Conservation (phyloP, 2,329 filamentous ascomycete genomes). For the Pseudogymnoascus sp. region DNA sequence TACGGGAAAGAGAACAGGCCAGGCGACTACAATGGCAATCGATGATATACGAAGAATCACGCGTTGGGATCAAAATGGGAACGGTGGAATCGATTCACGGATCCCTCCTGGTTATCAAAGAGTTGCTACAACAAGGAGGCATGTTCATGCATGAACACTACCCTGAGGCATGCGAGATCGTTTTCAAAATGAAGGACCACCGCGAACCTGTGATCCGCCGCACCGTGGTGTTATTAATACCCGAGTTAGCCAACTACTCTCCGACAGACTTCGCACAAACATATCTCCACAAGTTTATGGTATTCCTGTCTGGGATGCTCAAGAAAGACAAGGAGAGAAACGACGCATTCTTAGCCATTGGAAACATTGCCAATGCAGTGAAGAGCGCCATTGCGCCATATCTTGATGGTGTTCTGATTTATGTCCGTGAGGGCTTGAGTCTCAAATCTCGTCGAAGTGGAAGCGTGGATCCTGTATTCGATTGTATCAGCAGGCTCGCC, state of each 20-base stretch:
- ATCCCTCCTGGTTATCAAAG: conserved; percentile 86
- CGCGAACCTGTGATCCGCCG: conserved; percentile 79
- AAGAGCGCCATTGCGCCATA: conserved; percentile 93
- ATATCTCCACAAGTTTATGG: conserved; percentile 94
- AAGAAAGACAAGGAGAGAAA: conserved; percentile 94
- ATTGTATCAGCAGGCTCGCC: conserved; percentile 94
- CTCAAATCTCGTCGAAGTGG: conserved; percentile 53
- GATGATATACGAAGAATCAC: conserved; percentile 81
- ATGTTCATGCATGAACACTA: conserved; percentile 99
- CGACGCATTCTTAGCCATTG: conserved; percentile 90
- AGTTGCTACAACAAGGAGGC: conserved; percentile 85
- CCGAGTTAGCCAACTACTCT: conserved; percentile 85
- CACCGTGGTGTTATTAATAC: conserved; percentile 85
- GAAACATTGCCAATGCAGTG: conserved; percentile 91
- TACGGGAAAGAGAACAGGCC: conserved; percentile 81
- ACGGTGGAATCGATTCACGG: conserved; percentile 87
- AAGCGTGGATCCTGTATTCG: conserved; percentile 72
- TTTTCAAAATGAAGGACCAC: conserved; percentile 87
- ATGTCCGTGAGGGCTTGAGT: conserved; percentile 85
- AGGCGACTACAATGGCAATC: conserved; percentile 83
- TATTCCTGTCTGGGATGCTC: conserved; percentile 85
- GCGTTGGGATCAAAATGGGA: conserved; percentile 68
- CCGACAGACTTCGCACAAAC: conserved; percentile 80
- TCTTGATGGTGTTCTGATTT: conserved; percentile 85
- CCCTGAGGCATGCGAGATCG: conserved; percentile 83